Conservation (phyloP, 2,329 filamentous ascomycete species). For the Grosmannia clavigera region DNA sequence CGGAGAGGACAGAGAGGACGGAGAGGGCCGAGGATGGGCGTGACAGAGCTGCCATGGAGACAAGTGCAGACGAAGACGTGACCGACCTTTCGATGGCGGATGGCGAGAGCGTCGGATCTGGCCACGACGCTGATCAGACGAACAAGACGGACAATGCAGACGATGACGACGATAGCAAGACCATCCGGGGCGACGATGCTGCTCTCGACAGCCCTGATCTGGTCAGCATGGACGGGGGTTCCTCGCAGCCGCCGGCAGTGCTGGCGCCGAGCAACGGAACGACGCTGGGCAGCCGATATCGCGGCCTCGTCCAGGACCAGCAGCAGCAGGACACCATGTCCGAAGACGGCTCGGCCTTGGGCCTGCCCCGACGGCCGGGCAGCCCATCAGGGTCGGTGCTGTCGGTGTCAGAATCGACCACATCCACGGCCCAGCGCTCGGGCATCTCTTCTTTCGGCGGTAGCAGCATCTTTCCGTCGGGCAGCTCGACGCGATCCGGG, state of each 20-base stretch:
- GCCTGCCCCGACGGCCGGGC: slow-evolving; percentile 39
- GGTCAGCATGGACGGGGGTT: neutral
- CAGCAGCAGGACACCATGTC: slow-evolving; percentile 33
- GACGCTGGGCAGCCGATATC: slow-evolving; percentile 28
- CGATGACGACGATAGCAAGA: slow-evolving; percentile 30
- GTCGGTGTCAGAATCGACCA: slow-evolving; percentile 72
- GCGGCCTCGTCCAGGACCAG: slow-evolving; percentile 29
- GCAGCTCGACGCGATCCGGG: slow-evolving; percentile 50
- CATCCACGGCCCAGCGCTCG: slow-evolving; percentile 58
- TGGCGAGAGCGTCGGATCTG: neutral
- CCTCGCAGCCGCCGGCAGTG: neutral
- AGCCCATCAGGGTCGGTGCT: slow-evolving; percentile 58
- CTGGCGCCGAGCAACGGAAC: slow-evolving; percentile 14
- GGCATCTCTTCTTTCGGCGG: slow-evolving; percentile 43
- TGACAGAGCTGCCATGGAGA: slow-evolving; percentile 3
- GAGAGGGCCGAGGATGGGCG: slow-evolving; percentile 9
- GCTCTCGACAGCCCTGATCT: slow-evolving; percentile 9
- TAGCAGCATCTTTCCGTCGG: slow-evolving; percentile 58
- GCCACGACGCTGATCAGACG: too few relatives aligned
- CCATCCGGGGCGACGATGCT: slow-evolving; percentile 24
- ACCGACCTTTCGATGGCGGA: neutral
- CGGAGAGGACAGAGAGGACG: slow-evolving; percentile 9
- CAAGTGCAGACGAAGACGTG: slow-evolving; percentile 8
- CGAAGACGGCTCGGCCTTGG: slow-evolving; percentile 37
- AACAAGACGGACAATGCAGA: neutral